A percentile compares a stretch with the other conserved stretches of the same genome.
phyloP scores from a whole-genome alignment of 78 protist genomes.

The Tieghemostelium lacteum region DNA sequence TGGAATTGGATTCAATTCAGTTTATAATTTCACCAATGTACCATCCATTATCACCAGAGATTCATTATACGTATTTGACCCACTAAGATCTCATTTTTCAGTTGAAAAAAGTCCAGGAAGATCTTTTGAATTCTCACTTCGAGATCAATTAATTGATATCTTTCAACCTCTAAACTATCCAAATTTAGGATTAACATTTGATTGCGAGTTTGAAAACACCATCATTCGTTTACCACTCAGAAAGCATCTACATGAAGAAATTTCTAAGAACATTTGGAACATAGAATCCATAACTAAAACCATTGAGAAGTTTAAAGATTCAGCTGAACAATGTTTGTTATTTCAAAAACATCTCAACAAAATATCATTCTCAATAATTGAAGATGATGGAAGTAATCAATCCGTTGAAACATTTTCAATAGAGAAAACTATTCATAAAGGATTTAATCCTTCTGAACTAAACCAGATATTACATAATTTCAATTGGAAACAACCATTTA shows the following conservation, averaged over 20 bases:
- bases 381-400: constrained; percentile 4
- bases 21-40: constrained; percentile 66
- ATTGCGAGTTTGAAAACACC: not conserved
- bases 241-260: no score
- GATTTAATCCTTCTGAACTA: not conserved
- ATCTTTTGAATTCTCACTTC: not conserved
- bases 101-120: not conserved
- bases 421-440: not conserved
- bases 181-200: not conserved
- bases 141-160: not conserved
- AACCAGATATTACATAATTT: not conserved
- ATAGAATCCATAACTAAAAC: not conserved
- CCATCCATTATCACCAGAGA: constrained; percentile 41
- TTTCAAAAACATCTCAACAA: not conserved
- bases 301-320: not conserved
- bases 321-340: not conserved
- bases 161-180: not conserved
- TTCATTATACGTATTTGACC: constrained; percentile 41
- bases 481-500: not conserved
- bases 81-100: constrained; percentile 8
- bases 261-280: not conserved
- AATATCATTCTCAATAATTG: not conserved
- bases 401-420: not conserved
- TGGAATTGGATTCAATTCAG: constrained; percentile 83
- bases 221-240: constrained; percentile 54